Percentiles rank a stretch among this genome's conserved stretches.
Conservation (phyloP, 164 flowering plant species). For the Piper betle region DNA sequence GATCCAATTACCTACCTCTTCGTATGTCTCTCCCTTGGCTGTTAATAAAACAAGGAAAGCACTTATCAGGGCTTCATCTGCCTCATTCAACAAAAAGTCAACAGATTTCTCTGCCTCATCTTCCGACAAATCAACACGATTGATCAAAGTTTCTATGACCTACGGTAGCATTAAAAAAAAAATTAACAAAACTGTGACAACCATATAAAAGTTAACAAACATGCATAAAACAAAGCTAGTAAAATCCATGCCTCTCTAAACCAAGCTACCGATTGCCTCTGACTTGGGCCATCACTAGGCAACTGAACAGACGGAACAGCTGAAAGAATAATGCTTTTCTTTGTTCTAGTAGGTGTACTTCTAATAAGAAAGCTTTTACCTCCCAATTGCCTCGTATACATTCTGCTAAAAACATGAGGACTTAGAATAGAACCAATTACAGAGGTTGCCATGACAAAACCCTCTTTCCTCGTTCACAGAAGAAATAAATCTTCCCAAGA, state of each 20-base stretch:
- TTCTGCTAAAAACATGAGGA: not conserved
- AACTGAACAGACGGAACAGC: not conserved
- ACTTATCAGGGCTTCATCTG: constrained; percentile 65
- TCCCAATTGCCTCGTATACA: not conserved
- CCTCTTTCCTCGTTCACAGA: not conserved
- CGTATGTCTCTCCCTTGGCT: constrained; percentile 93
- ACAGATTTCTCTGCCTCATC: constrained; percentile 67
- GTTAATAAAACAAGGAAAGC: constrained; percentile 82
- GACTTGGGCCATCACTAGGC: not conserved
- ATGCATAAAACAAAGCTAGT: not conserved
- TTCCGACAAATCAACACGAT: constrained; percentile 61
- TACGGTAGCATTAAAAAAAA: constrained; percentile 6
- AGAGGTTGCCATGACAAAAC: too few relatives aligned
- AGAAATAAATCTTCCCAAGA: not conserved
- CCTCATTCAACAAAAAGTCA: constrained; percentile 51
- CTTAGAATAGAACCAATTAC: not conserved
- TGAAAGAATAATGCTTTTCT: not conserved
- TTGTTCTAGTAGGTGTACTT: not conserved
- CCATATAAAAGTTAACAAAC: not conserved
- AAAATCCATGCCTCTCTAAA: not conserved
- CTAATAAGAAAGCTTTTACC: not conserved
- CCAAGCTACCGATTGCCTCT: not conserved
- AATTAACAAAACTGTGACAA: too few relatives aligned
- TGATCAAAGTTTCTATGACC: constrained; percentile 71
- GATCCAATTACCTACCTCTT: constrained; percentile 44